Conservation (phyloP, 768 basidiomycete genomes). For the Ephemerocybe angulata region DNA sequence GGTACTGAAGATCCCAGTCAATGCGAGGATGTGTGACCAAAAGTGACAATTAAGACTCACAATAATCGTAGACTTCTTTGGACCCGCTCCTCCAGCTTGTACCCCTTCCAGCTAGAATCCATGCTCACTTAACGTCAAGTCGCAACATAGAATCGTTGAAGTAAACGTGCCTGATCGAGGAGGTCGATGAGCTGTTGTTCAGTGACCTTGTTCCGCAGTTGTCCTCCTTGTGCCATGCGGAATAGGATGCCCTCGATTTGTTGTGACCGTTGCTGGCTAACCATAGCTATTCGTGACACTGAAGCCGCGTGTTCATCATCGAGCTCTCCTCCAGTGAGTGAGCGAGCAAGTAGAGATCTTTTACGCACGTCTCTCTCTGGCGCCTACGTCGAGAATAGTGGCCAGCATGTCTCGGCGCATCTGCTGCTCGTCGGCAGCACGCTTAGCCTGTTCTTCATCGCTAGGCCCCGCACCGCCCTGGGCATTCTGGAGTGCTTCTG, state of each 20-base stretch:
- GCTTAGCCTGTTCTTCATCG: constrained; percentile 51
- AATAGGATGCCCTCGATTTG: constrained; percentile 77
- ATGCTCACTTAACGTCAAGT: background rate
- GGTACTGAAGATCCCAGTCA: constrained; percentile 38
- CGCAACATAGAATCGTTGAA: background rate
- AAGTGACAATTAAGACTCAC: constrained; percentile 27
- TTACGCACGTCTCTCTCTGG: constrained; percentile 73
- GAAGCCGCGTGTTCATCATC: background rate
- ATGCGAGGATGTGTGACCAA: background rate
- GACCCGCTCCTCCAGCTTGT: constrained; percentile 42
- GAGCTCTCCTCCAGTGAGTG: background rate
- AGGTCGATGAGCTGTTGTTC: constrained; percentile 83
- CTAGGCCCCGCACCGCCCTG: constrained; percentile 37
- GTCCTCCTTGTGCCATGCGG: constrained; percentile 81
- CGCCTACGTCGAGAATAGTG: constrained; percentile 71
- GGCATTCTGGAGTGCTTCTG: constrained; percentile 44
- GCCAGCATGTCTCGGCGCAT: constrained; percentile 74
- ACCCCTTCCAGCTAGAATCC: constrained; percentile 49
- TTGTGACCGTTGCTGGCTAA: constrained; percentile 75
- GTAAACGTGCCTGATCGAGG: constrained; percentile 69
- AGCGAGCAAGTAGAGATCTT: background rate
- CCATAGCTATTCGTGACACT: constrained; percentile 88
- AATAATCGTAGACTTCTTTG: constrained; percentile 59
- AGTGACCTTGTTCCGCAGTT: constrained; percentile 69
- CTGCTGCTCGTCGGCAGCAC: constrained; percentile 62